Evolutionary conservation across 2,329 filamentous ascomycete genomes (phyloP), one percentile per base, ranked within the genome.

Genomic region (Pseudophaeomoniella oleicola): DNA sequence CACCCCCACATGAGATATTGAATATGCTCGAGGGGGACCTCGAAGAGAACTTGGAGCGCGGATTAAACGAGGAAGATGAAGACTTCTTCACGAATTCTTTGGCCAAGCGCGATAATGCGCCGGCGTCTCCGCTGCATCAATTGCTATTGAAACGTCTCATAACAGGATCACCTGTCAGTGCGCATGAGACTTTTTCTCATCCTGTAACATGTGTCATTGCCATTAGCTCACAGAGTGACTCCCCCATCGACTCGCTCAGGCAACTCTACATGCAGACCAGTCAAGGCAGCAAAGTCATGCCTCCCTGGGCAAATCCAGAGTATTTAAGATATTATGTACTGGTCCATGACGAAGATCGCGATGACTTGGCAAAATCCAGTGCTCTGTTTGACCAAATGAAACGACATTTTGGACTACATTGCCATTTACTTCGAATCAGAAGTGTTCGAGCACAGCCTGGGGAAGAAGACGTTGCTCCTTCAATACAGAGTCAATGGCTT

Each of bases 381-480:
- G 74, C 77, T 13, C 66, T 96, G 17, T 98, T 94, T 57, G 90
- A 98, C 48, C 85, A 94, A 57, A 98, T 98, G 92, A 98, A 96
- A 60, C 77, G 90, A n/a, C 85, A 94, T 59, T 84, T 98, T 44
- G 90, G 90, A 2, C 65, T 96, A 34, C 87, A 98, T 58, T 98
- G 90, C 53, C 90, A 98, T 58, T 67, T 98, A 9, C 66, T 98
- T 19, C 70, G 92, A 44, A 64, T 98, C 35, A 74, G 88, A 47
- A 92, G 84, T 50, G 74, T 85, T 48, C 74, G 77, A 36, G 67
- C 94, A 15, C 84, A 88, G 2, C 71, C 75, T 15, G 87, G 85
- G 1, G 88, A 96, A 55, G 88, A 94, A 53, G 88, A 94, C 51
- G 88, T 82, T 50, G 74, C 85, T 48, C 73, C 75, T 34, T 66